Evolutionary conservation across 176 grass and related monocot species (phyloP), one percentile per base, ranked within the genome.

Genomic region (maize (Zea mays)): DNA sequence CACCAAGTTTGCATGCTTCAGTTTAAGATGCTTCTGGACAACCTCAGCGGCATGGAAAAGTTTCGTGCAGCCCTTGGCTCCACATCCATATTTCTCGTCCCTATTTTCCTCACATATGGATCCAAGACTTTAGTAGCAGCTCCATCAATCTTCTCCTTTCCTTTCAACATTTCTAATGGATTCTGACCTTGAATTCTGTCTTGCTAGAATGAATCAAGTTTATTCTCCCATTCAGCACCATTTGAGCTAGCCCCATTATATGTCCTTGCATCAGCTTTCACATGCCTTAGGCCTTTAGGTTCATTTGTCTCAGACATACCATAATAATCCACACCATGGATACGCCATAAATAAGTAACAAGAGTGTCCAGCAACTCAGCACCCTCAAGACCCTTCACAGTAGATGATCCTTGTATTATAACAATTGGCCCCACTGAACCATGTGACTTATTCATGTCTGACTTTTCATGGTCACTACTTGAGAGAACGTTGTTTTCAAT

Each of bases 31-130:
- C 69, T 99, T 99, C 73, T 87, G 86, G 74, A 99, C 96, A 85
- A 99, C 96, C 77, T 99, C 96, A 51, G 96, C 52, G 69, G 96
- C 92, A 95, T 99, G 96, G 80, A 99, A 99, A 79, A 99, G 90
- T 82, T 99, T 99, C 15, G 96, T 96, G 79, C 96, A 99, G 19
- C 92, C 96, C 58, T 99, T 95, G 46, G 96, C 96, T 56, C 92
- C 96, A 85, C 96, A 99, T 14, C 96, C 96, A 84, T 99, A 99
- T 64, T 99, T 99, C 62, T 99, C 96, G 87, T 99, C 96, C 72
- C 92, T 90, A 99, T 99, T 88, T 99, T 99, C 71, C 96, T 90
- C 8, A 96, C 92, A 43, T 85, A 76, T 68, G 96, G 96, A 78
- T 93, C 92, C 75, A 99, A 69, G 67, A 79, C 71, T 62, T 96